Percentiles rank a stretch among this genome's conserved stretches.
Conservation (phyloP, 78 protist species). For the Chrysochromulina tobinii region DNA sequence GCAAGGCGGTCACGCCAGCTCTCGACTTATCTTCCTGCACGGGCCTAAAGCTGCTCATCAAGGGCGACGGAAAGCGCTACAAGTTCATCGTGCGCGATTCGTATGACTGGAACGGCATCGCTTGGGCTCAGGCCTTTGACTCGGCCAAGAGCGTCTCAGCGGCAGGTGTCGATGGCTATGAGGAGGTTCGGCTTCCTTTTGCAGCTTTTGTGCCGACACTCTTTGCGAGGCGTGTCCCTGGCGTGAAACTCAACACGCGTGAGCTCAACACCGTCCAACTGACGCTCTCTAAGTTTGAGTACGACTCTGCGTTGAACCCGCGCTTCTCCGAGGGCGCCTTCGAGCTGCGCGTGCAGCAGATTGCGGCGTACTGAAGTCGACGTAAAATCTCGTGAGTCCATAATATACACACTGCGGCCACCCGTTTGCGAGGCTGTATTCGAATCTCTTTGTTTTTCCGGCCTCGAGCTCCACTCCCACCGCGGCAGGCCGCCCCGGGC, state of each 20-base stretch:
- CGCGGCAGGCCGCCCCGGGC: too few species aligned
- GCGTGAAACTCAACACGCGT: background rate
- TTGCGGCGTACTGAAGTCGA: background rate
- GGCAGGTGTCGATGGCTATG: background rate
- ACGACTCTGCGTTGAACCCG: background rate
- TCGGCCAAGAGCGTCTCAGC: background rate
- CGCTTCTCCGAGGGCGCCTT: background rate
- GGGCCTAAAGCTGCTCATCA: background rate
- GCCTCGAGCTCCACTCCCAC: too few species aligned
- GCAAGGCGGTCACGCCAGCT: background rate
- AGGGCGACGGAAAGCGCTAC: background rate
- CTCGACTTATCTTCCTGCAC: background rate
- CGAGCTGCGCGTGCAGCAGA: background rate
- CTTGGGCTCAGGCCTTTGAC: background rate
- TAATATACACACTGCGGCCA: too few species aligned
- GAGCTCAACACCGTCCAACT: background rate
- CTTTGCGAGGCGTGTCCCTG: background rate
- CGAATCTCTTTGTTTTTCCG: too few species aligned
- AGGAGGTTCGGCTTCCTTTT: background rate
- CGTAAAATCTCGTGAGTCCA: too few species aligned
- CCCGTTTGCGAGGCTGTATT: too few species aligned
- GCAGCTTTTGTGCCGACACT: background rate
- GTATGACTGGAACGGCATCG: background rate
- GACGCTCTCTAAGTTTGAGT: background rate
- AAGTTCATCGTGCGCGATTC: background rate